Percentiles rank a stretch among this genome's conserved stretches.
Evolutionary conservation across 2,329 filamentous ascomycete genomes (phyloP).

Genomic region (Talaromyces amestolkiae): DNA sequence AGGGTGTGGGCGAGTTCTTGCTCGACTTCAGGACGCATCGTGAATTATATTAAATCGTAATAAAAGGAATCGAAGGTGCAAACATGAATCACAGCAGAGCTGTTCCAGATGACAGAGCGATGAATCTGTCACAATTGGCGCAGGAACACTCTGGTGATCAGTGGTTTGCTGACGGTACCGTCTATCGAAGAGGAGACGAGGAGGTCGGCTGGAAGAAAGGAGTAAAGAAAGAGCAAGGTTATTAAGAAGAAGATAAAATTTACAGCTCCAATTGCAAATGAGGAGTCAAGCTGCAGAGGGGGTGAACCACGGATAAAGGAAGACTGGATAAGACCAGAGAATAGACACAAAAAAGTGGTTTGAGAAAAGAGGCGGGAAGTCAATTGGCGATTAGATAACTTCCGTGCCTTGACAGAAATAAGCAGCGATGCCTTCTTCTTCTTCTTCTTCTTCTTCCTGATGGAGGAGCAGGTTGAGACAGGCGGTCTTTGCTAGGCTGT

Average conservation of each 20-base stretch:
- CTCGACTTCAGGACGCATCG: conserved; percentile 97
- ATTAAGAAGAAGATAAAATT: conserved; percentile 20
- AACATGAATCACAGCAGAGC: conserved; percentile 13
- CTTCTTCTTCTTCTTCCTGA: neutral
- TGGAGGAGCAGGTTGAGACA: neutral
- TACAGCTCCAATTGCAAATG: conserved; percentile 7
- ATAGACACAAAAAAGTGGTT: neutral
- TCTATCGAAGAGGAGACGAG: conserved; percentile 8
- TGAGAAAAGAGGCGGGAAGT: conserved; percentile 13
- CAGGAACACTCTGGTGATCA: conserved; percentile 2
- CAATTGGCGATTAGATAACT: neutral
- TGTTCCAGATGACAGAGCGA: conserved; percentile 6
- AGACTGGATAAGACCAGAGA: neutral
- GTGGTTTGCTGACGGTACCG: conserved; percentile 13
- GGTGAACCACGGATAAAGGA: conserved; percentile 11
- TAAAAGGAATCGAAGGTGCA: conserved; percentile 5
- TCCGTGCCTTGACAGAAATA: conserved; percentile 4
- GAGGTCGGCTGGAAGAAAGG: conserved; percentile 12
- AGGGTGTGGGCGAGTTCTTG: conserved; percentile 98
- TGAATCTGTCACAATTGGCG: conserved; percentile 9
- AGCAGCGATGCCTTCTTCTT: neutral
- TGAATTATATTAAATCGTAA: conserved; percentile 35
- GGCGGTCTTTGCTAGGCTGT: conserved; percentile 1
- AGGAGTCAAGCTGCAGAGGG: conserved; percentile 9
- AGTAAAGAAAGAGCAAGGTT: conserved; percentile 23